Base-by-base conservation (phyloP, 2,329 filamentous ascomycete genomes). In the Saccharata proteae region DNA sequence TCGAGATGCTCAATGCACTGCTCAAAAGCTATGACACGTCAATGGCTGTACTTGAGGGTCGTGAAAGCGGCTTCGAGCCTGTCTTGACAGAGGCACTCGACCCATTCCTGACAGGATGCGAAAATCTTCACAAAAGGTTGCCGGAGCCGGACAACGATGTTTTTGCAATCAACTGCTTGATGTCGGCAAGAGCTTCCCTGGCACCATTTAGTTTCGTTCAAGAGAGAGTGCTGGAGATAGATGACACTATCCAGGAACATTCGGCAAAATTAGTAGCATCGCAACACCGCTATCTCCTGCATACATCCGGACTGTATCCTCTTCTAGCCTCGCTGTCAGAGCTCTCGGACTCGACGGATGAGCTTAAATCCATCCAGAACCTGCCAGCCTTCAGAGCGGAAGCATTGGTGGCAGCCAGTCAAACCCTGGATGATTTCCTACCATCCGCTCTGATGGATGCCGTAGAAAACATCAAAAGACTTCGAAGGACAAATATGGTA, bases 371-470 rank as follows among this genome's bases (percentile, higher is more conserved):
- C 9, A 65, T 83, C 15, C 50, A 62, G 1, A 48, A 49, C 1
- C 61, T 79, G 2, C 61, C 67, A 0, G 57, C 67, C 4, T 71
- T 83, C 47, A 68, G 76, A 36, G 67, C 71, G 0, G 58, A 67
- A 4, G 55, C 67, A 0, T 62, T 96, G n/a, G 58, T 69, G 2
- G 59, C 65, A 29, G 75, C 78, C 2, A 82, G 82, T 44, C 81
- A 86, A 45, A 70, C 68, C 23, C 65, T 98, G 5, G 90, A 98
- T 48, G 77, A 84, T 38, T 98, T 96, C 58, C 63, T 98, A 15
- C 86, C 90, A 0, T 92, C 84, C 1, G 90, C 88, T 3, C 67
- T 93, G 17, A 88, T 94, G 65, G 90, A 98, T 51, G 86, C 86
- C 3, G 75, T 82, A 44, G 80, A 90, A 30, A 82, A 84, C 38